Evolutionary conservation across 2,329 filamentous ascomycete genomes (phyloP).

Genomic region (Macrophomina phaseolina): DNA sequence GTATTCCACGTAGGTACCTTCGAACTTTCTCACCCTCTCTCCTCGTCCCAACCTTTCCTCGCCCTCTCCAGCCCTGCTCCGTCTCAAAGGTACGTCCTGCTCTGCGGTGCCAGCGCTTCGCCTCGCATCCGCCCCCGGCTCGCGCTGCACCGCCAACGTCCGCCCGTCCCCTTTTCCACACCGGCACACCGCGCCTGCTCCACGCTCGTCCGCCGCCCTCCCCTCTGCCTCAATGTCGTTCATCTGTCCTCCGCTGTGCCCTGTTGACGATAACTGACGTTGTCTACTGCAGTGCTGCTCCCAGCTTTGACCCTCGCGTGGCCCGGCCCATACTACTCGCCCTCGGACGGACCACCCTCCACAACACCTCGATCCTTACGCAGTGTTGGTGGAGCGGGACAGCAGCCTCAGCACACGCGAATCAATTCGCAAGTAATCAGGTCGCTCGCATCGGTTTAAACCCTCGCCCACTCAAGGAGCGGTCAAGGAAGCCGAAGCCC

Average conservation of each 20-base stretch:
- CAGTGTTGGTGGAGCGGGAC: constrained; percentile 17
- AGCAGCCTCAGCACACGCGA: constrained; percentile 11
- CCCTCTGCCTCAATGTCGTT: constrained; percentile 7
- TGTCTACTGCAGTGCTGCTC: constrained; percentile 20
- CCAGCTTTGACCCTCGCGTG: constrained; percentile 29
- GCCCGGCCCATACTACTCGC: constrained; percentile 24
- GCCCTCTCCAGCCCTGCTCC: constrained; percentile 34
- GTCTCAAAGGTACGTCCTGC: constrained; percentile 29
- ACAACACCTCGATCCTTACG: constrained; percentile 19
- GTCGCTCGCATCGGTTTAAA: constrained; percentile 23
- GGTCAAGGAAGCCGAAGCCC: constrained; percentile 26
- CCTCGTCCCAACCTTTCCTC: constrained; percentile 35
- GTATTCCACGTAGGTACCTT: constrained; percentile 29
- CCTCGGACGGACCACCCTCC: constrained; percentile 29
- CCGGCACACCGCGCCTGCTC: constrained; percentile 35
- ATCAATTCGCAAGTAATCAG: constrained; percentile 14
- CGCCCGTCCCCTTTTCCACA: constrained; percentile 44
- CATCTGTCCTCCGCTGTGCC: background rate
- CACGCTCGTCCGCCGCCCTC: constrained; percentile 31
- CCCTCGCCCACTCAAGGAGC: constrained; percentile 25
- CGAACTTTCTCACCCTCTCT: constrained; percentile 28
- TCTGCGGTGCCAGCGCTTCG: constrained; percentile 34
- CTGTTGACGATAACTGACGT: constrained; percentile 25
- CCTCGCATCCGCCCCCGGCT: constrained; percentile 31
- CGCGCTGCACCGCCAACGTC: constrained; percentile 32